A percentile compares a stretch with the other conserved stretches of the same genome.
Conservation (phyloP, 495 filamentous ascomycete species). For the Xylaria cubensis region DNA sequence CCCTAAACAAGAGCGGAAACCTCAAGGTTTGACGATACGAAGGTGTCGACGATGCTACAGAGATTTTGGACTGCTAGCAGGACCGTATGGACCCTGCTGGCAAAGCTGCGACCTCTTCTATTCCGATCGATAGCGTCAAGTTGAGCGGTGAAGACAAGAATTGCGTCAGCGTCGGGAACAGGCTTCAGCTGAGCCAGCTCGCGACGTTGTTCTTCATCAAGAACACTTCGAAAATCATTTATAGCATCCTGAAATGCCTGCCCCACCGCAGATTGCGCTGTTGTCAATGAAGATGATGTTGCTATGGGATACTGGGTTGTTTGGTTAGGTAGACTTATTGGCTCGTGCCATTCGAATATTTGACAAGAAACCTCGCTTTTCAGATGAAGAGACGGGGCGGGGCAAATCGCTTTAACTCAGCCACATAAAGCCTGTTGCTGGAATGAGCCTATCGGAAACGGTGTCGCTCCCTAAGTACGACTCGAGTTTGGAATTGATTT, state of each 20-base stretch:
- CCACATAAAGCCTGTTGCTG: too few relatives aligned
- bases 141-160: conserved; percentile 10
- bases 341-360: not conserved
- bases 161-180: conserved; percentile 9
- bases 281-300: not conserved
- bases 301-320: not conserved
- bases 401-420: too few relatives aligned
- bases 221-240: not conserved
- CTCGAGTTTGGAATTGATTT: too few relatives aligned
- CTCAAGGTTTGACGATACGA: conserved; percentile 43
- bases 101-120: conserved; percentile 5
- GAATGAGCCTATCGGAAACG: too few relatives aligned
- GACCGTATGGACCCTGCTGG: conserved; percentile 3
- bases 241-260: not conserved
- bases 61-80: conserved; percentile 16
- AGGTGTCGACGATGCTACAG: conserved; percentile 39
- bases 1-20: conserved; percentile 49
- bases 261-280: not conserved
- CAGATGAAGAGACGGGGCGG: not conserved
- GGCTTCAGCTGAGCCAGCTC: not conserved
- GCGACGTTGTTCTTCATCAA: not conserved
- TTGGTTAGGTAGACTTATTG: not conserved
- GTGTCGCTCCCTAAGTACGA: too few relatives aligned
- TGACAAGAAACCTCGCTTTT: not conserved
- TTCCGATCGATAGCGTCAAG: not conserved